Evolutionary conservation across 2,329 filamentous ascomycete species (phyloP), one percentile per base, ranked within the genome.

Genomic region (Pyrenophora teres): DNA sequence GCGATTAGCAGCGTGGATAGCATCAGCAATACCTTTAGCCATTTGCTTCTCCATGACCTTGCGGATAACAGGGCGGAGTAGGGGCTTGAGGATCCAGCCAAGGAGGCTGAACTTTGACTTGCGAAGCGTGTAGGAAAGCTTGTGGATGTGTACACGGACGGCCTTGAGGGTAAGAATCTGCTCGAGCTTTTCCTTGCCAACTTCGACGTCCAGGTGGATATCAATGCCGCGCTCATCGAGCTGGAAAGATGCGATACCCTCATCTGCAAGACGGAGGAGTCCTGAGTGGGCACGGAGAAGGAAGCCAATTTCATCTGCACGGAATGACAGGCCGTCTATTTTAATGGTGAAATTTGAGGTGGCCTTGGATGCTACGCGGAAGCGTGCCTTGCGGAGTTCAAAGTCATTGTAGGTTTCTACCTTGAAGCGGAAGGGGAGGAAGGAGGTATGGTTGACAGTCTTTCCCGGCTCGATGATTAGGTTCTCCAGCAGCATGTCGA

Each of bases 151-250:
- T 1, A 96, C 92, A 2, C 86, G 81, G 7, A 96, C 92, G 9
- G 81, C 81, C 33, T 85, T 85, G 4, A 97, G 81, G 0, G 87
- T 86, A 7, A 97, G 81, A 9, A 97, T 88, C 64, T 92, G 85
- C 65, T 97, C 92, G 2, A 95, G 75, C 1, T 82, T 80, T 57
- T 92, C 88, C 52, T 87, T 87, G 40, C 87, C 88, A 45, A 97
- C 84, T 68, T 96, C 92, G 0, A 97, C 77, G 60, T 96, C 91
- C 5, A 97, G 77, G 23, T 89, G 85, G 42, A 97, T 83, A 70
- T 97, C 93, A 51, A 97, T 85, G 15, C 93, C 93, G 16, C 89
- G 84, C 62, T 93, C 86, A 71, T 97, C 93, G 4, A 97, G 83
- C 38, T 85, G 84, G 73, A 97, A 92, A 25, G 88, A 90, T 4